Evolutionary conservation across 78 protist genomes (phyloP).

Genomic region (Dictyostelium capitatum): DNA sequence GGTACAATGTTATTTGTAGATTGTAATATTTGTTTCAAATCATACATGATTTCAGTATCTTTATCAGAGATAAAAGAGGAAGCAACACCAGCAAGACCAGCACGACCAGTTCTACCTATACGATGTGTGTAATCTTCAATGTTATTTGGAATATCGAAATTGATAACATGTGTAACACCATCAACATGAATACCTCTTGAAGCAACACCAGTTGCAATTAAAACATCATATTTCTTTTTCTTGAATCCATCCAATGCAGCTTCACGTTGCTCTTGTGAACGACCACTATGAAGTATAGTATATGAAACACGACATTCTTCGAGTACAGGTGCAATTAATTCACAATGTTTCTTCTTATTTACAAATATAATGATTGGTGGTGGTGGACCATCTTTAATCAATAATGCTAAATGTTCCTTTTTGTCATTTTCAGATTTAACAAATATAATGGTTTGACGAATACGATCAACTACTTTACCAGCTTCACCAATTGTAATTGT

Average conservation of each 20-base stretch:
- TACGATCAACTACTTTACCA: slow-evolving; percentile 89
- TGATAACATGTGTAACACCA: slow-evolving; percentile 94
- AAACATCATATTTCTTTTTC: slow-evolving; percentile 42
- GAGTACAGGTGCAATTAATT: slow-evolving; percentile 45
- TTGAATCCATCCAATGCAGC: slow-evolving; percentile 80
- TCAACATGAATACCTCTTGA: slow-evolving; percentile 94
- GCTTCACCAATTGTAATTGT: slow-evolving; percentile 90
- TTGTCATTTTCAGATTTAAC: slow-evolving; percentile 81
- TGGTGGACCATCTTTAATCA: slow-evolving; percentile 58
- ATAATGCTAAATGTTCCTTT: slow-evolving; percentile 22
- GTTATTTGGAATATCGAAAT: slow-evolving; percentile 95
- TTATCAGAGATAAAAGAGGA: slow-evolving; percentile 89
- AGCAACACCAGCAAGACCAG: slow-evolving; percentile 95
- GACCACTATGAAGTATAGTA: slow-evolving; percentile 79
- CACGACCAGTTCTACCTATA: slow-evolving; percentile 98
- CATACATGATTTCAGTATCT: slow-evolving; percentile 87
- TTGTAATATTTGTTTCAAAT: slow-evolving; percentile 84
- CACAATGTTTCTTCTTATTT: slow-evolving; percentile 84
- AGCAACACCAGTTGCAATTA: slow-evolving; percentile 92
- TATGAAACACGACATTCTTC: slow-evolving; percentile 38
- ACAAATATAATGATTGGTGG: slow-evolving; percentile 94
- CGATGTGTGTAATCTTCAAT: slow-evolving; percentile 92
- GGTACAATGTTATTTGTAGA: slow-evolving; percentile 66
- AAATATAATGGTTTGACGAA: slow-evolving; percentile 87
- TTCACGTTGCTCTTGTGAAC: slow-evolving; percentile 89